Evolutionary conservation across 805 yeast species (phyloP).

Genomic region (Saccharomycopsis fodiens): DNA sequence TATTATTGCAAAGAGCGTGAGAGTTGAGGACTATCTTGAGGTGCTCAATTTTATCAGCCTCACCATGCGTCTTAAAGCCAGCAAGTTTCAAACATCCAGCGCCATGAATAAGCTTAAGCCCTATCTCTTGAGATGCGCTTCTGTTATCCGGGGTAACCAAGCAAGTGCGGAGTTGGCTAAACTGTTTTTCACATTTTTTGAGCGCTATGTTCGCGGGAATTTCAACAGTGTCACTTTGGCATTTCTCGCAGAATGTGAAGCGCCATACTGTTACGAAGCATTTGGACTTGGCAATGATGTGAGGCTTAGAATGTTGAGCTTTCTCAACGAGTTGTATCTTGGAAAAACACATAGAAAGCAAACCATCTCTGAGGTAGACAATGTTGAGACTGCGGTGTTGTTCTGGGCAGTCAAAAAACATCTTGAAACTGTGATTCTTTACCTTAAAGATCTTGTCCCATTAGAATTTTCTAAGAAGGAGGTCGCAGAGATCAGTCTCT

Average conservation of each 20-base stretch:
- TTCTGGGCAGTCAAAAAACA: too few species aligned
- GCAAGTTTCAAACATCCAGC: background rate
- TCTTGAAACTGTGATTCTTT: too few species aligned
- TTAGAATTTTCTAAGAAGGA: too few species aligned
- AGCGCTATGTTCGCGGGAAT: background rate
- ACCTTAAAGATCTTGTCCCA: too few species aligned
- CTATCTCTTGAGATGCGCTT: background rate
- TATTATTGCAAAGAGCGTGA: background rate
- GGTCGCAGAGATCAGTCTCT: too few species aligned
- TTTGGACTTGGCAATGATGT: background rate
- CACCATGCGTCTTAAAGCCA: background rate
- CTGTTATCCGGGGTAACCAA: background rate
- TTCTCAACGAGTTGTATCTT: background rate
- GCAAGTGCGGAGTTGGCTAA: background rate
- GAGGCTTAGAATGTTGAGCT: background rate
- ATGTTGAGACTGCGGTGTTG: too few species aligned
- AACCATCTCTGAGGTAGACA: background rate
- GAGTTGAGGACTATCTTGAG: background rate
- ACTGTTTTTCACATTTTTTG: background rate
- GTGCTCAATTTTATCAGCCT: background rate
- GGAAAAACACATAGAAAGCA: background rate
- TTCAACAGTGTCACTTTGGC: background rate
- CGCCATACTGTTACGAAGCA: background rate
- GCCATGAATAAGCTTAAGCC: background rate
- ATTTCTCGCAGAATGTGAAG: background rate